These are phyloP conservation scores for Hansfordia pulvinata DNA, from an alignment of 2,329 filamentous ascomycete species.

Conservation along the genomic window DNA sequence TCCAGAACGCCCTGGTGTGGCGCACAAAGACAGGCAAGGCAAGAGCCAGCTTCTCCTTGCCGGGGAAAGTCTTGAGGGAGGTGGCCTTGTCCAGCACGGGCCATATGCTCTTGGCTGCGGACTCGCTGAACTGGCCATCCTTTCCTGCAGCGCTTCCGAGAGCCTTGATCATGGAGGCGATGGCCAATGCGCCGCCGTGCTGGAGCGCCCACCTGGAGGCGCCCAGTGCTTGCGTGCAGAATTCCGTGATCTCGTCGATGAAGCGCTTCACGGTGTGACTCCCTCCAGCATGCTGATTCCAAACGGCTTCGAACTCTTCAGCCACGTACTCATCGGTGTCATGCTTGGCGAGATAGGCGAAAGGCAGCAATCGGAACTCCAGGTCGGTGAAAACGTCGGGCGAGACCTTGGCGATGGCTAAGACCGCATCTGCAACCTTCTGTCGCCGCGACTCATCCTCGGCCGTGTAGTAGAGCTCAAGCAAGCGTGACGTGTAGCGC, in stretches of 20 bases:
- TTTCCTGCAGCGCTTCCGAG: constrained; percentile 45
- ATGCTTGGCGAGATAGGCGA: constrained; percentile 78
- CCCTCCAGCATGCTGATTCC: constrained; percentile 83
- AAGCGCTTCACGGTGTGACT: constrained; percentile 72
- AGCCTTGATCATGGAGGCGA: constrained; percentile 59
- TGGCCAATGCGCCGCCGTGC: constrained; percentile 71
- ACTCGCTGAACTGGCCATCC: constrained; percentile 43
- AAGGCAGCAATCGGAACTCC: constrained; percentile 64
- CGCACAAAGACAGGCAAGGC: constrained; percentile 69
- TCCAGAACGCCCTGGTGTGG: constrained; percentile 45
- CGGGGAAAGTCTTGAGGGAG: constrained; percentile 80
- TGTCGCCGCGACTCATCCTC: constrained; percentile 66
- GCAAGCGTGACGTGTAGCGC: constrained; percentile 36
- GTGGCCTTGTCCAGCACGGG: constrained; percentile 70
- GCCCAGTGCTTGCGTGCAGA: constrained; percentile 56
- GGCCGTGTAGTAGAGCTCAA: constrained; percentile 65
- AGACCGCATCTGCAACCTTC: constrained; percentile 70
- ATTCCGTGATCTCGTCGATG: constrained; percentile 62
- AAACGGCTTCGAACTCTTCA: constrained; percentile 72
- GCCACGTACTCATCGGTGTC: constrained; percentile 71
- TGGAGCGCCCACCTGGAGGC: constrained; percentile 83
- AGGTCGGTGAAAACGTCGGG: constrained; percentile 77
- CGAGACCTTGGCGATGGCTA: constrained; percentile 73
- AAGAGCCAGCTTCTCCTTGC: constrained; percentile 74
- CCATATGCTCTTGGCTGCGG: constrained; percentile 58